Percentiles rank a stretch among this genome's conserved stretches.
Evolutionary conservation across 768 basidiomycete species (phyloP).

Genomic region (Guyanaporus albipodus): DNA sequence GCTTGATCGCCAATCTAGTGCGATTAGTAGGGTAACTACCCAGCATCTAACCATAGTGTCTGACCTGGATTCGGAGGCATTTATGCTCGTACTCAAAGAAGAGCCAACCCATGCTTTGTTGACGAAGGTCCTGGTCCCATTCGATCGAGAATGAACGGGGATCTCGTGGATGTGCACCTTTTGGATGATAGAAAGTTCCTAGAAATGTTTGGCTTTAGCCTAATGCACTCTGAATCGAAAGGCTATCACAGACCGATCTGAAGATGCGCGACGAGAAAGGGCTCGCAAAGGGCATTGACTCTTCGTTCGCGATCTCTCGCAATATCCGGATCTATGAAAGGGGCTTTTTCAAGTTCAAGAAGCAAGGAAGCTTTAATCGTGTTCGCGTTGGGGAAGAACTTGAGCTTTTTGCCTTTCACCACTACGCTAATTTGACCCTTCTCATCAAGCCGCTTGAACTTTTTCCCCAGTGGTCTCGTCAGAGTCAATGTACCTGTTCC

Average conservation of each 20-base stretch:
- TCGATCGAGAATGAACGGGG: slow-evolving; percentile 65
- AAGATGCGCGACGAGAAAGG: slow-evolving; percentile 53
- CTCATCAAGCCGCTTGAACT: slow-evolving; percentile 44
- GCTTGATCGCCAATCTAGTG: slow-evolving; percentile 57
- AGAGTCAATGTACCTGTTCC: slow-evolving; percentile 42
- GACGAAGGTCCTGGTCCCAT: slow-evolving; percentile 53
- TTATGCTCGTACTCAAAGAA: slow-evolving; percentile 68
- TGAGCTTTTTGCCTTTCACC: slow-evolving; percentile 40
- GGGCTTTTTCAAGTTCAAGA: slow-evolving; percentile 48
- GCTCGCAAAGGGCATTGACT: slow-evolving; percentile 40
- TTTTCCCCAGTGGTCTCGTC: slow-evolving; percentile 34
- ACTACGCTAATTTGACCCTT: slow-evolving; percentile 37
- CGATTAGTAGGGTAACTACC: not conserved
- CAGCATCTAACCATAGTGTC: slow-evolving; percentile 6
- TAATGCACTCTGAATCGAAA: not conserved
- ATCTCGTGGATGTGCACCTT: slow-evolving; percentile 22
- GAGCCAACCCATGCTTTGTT: slow-evolving; percentile 48
- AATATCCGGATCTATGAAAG: slow-evolving; percentile 50
- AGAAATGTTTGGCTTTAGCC: not conserved
- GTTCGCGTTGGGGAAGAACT: slow-evolving; percentile 15
- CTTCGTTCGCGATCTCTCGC: slow-evolving; percentile 48
- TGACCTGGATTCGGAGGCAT: slow-evolving; percentile 56
- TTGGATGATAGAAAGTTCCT: slow-evolving; percentile 31
- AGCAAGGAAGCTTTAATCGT: slow-evolving; percentile 13
- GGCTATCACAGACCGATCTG: slow-evolving; percentile 55